phyloP scores from a whole-genome alignment of 208 protist species.

The Porcisia deanei region DNA sequence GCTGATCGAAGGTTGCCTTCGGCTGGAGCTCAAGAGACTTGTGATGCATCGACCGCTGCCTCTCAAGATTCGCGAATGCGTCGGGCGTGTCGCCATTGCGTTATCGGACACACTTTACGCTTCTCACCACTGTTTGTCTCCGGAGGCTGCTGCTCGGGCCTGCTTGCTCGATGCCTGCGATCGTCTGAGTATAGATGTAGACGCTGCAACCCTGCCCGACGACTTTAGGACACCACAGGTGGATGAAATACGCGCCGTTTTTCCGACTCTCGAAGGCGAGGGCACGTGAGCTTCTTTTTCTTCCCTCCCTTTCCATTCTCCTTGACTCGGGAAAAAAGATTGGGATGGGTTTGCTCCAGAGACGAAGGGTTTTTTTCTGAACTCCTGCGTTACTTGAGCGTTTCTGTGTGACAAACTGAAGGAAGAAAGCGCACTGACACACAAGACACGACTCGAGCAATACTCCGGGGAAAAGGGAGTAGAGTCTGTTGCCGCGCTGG shows the following conservation, averaged over 20 bases:
- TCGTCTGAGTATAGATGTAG: conserved; percentile 16
- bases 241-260: conserved; percentile 8
- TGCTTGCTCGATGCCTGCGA: conserved; percentile 47
- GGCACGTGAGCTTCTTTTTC: neutral
- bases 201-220: conserved; percentile 17
- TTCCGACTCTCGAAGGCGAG: conserved; percentile 1
- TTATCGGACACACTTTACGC: conserved; percentile 57
- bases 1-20: conserved; percentile 75
- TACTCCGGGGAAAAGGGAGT: neutral
- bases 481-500: no score
- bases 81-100: conserved; percentile 55
- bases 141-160: conserved; percentile 61
- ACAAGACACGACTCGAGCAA: neutral
- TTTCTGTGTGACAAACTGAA: neutral
- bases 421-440: neutral
- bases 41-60: conserved; percentile 22
- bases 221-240: conserved; percentile 22
- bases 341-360: neutral
- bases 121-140: conserved; percentile 57
- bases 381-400: neutral
- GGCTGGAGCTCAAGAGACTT: conserved; percentile 52
- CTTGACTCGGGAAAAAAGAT: neutral
- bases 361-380: neutral
- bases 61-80: conserved; percentile 32
- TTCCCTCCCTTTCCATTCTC: neutral